phyloP scores from a whole-genome alignment of 2,329 filamentous ascomycete species.

The Fusarium brevicatenulatum region DNA sequence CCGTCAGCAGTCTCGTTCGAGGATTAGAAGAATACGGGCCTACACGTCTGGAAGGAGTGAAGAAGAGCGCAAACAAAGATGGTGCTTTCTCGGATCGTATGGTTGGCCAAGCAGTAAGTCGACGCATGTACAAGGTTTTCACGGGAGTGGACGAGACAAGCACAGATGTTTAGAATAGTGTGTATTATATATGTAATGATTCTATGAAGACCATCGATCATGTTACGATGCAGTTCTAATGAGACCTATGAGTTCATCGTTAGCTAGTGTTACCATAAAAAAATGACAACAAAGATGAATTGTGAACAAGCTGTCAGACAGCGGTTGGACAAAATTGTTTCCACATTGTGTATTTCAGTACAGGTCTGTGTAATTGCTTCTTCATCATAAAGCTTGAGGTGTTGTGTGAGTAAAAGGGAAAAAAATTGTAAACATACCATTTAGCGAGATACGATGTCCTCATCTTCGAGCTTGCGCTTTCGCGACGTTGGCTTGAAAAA shows the following conservation, averaged over 20 bases:
- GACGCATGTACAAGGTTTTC: constrained; percentile 69
- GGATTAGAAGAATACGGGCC: constrained; percentile 70
- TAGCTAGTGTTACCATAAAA: constrained; percentile 35
- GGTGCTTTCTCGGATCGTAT: constrained; percentile 64
- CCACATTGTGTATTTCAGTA: constrained; percentile 76
- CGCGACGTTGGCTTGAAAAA: constrained; percentile 71
- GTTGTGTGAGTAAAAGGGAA: constrained; percentile 8
- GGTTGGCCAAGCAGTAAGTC: constrained; percentile 68
- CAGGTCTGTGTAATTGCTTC: constrained; percentile 82
- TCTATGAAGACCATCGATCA: constrained; percentile 10
- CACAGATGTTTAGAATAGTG: constrained; percentile 57
- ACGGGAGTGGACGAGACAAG: constrained; percentile 64
- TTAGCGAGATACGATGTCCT: constrained; percentile 28
- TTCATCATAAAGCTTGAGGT: constrained; percentile 69
- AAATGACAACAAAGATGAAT: constrained; percentile 38
- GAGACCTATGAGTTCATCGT: constrained; percentile 33
- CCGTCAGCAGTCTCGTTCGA: constrained; percentile 65
- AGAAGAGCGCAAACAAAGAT: constrained; percentile 66
- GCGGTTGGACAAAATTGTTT: constrained; percentile 82
- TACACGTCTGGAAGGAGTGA: constrained; percentile 68
- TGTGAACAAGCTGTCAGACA: constrained; percentile 69
- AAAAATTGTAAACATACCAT: constrained; percentile 54
- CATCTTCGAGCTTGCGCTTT: constrained; percentile 44
- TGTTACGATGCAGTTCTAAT: not conserved
- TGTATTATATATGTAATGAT: constrained; percentile 13